Base-by-base conservation (phyloP, 768 basidiomycete species). In the Multifurca ochricompacta region DNA sequence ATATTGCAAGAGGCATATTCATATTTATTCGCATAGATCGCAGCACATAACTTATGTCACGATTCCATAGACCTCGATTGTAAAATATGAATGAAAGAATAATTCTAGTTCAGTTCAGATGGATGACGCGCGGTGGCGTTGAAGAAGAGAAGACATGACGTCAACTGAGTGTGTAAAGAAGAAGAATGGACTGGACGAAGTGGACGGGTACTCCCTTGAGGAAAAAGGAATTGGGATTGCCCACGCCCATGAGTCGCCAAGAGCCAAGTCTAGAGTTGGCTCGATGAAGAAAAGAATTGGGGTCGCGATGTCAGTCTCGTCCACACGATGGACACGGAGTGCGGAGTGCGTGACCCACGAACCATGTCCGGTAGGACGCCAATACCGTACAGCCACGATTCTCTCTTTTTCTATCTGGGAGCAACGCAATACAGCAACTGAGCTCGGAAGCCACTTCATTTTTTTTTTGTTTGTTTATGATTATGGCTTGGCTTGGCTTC, bases 131-230 rank as follows among this genome's bases (percentile, higher is more conserved):
- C 39, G 37, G 44, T 48, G 56, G 56, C 39, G 53, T 34, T 10
- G 55, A n/a, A n/a, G n/a, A n/a, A n/a, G n/a, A 46, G 32, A 47
- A 27, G 14, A n/a, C 16, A 50, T 57, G 56, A 51, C 56, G 50
- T 56, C 55, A 51, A 51, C n/a, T n/a, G n/a, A 21, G 14, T n/a
- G 18, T 27, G 30, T 21, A 53, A 21, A 31, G 31, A 27, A 18
- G 18, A 7, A 25, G 13, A 10, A 18, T 25, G 16, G 39, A 16
- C 10, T 25, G 40, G 39, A 32, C 28, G n/a, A n/a, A n/a, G n/a
- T n/a, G 5, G 23, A 42, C 25, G 11, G 8, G 28, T 30, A n/a
- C n/a, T 9, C 19, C 7, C 11, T 11, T 16, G 16, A 44, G 23
- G 18, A 51, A 36, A 46, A 14, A 41, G 50, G 16, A 42, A 43